Conservation (phyloP, 352 stramenopile species). For the Phytophthora kernoviae region DNA sequence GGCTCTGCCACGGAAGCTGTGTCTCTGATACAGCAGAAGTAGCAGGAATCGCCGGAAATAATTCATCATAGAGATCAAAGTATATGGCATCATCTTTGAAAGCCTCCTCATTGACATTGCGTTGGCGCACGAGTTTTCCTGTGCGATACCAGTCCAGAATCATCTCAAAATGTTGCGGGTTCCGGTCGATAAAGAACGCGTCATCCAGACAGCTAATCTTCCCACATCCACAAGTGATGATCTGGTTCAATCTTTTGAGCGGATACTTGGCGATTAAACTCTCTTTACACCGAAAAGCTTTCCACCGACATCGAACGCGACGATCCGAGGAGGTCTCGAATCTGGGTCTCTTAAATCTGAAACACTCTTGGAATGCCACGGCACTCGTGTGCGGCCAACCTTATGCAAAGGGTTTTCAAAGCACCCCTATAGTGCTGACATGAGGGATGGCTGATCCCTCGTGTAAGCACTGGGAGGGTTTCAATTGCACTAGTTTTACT, state of each 20-base stretch:
- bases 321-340: slow-evolving; percentile 17
- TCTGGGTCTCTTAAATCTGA: slow-evolving; percentile 19
- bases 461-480: slow-evolving; percentile 11
- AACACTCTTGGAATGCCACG: slow-evolving; percentile 37
- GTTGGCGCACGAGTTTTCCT: slow-evolving; percentile 44
- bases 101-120: slow-evolving; percentile 46
- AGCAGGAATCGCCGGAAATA: slow-evolving; percentile 38
- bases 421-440: too few species aligned
- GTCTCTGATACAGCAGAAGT: slow-evolving; percentile 4
- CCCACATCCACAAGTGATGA: slow-evolving; percentile 63
- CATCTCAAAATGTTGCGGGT: slow-evolving; percentile 70
- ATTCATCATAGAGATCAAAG: slow-evolving; percentile 68
- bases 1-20: slow-evolving; percentile 18
- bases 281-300: slow-evolving; percentile 73
- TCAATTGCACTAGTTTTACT: slow-evolving; percentile 6
- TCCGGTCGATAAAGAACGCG: slow-evolving; percentile 78
- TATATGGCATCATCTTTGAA: slow-evolving; percentile 67
- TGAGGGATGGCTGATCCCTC: slow-evolving; percentile 17
- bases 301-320: slow-evolving; percentile 71
- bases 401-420: slow-evolving; percentile 21
- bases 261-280: slow-evolving; percentile 65
- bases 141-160: slow-evolving; percentile 83
- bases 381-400: slow-evolving; percentile 26
- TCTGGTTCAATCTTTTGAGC: slow-evolving; percentile 59
- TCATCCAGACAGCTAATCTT: slow-evolving; percentile 43